Base-by-base conservation (phyloP, 768 basidiomycete species). In the Multifurca ochricompacta region DNA sequence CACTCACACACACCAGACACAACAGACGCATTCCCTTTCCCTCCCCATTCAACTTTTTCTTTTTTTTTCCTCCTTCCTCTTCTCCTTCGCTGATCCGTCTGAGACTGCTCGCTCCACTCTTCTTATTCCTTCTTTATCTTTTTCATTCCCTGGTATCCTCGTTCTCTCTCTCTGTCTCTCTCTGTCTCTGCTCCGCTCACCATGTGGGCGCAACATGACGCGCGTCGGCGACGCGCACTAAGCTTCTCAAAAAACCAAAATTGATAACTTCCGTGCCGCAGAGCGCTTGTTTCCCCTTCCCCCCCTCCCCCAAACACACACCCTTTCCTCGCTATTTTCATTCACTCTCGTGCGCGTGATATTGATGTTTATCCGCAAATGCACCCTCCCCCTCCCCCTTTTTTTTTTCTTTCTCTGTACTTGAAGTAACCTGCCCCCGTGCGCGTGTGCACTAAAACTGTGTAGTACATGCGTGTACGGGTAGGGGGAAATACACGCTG, bases 151-250 rank as follows among this genome's bases (percentile, higher is more conserved):
- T 31, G 6, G 18, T 18, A 27, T 45, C 13, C 27, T 18, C 16
- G 9, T 41, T 42, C 35, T 28, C 31, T 42, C 8, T 25, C 32
- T 25, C 19, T 4, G 0, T 49, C 48, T 23, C 6, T 42, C 18
- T 21, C 19, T 42, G 10, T 19, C 18, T 37, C 14, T 52, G 14
- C n/a, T 19, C 21, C 31, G 16, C 21, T 11, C 31, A 34, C 51
- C 19, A 23, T 9, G 28, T 16, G 23, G n/a, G 32, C 25, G 19
- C 27, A 47, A 7, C 46, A 45, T 31, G 44, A 28, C 27, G 43
- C 27, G 48, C 54, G 48, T 55, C 41, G 35, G 54, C 9, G 54
- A 45, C 36, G 54, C 54, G 18, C 21, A 32, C 41, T 51, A 11
- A 5, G n/a, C 8, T n/a, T 23, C 18, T 44, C 4, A 13, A 6